phyloP scores from a whole-genome alignment of 768 basidiomycete genomes.

The Amanita pallidorosea region DNA sequence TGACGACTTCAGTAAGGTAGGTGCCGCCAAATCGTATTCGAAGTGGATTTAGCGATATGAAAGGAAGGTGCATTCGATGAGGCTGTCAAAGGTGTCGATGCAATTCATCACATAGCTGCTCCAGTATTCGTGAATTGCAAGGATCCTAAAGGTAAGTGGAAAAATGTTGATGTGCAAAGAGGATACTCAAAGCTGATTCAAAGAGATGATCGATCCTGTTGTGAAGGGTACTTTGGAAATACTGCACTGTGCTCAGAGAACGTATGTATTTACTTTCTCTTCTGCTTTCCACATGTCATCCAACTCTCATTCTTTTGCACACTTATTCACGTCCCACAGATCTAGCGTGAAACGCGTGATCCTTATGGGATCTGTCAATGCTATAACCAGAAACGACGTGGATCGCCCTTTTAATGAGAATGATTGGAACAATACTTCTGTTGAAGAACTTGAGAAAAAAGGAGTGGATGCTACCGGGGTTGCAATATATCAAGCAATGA shows the following conservation, averaged over 20 bases:
- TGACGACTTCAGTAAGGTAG: slow-evolving; percentile 44
- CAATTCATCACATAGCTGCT: slow-evolving; percentile 59
- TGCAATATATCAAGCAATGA: slow-evolving; percentile 52
- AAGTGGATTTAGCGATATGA: neutral
- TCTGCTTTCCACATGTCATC: too few species aligned
- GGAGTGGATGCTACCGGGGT: slow-evolving; percentile 29
- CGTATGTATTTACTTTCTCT: slow-evolving; percentile 21
- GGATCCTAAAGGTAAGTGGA: slow-evolving; percentile 24
- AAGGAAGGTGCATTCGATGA: slow-evolving; percentile 69
- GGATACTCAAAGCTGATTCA: too few species aligned
- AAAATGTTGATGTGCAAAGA: too few species aligned
- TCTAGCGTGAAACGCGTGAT: slow-evolving; percentile 54
- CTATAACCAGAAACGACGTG: slow-evolving; percentile 23
- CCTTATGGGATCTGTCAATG: slow-evolving; percentile 51
- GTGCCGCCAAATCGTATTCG: neutral
- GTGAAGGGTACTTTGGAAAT: slow-evolving; percentile 60
- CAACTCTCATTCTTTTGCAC: neutral
- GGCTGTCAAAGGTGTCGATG: slow-evolving; percentile 67
- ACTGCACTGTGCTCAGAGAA: slow-evolving; percentile 47
- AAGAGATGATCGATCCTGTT: slow-evolving; percentile 64
- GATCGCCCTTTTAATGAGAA: slow-evolving; percentile 27
- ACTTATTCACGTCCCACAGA: neutral
- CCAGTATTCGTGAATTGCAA: slow-evolving; percentile 38
- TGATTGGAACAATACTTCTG: slow-evolving; percentile 51
- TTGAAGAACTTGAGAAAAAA: slow-evolving; percentile 34